Evolutionary conservation across 2,329 filamentous ascomycete genomes (phyloP), one percentile per base, ranked within the genome.

Genomic region (Emmonsia crescens): DNA sequence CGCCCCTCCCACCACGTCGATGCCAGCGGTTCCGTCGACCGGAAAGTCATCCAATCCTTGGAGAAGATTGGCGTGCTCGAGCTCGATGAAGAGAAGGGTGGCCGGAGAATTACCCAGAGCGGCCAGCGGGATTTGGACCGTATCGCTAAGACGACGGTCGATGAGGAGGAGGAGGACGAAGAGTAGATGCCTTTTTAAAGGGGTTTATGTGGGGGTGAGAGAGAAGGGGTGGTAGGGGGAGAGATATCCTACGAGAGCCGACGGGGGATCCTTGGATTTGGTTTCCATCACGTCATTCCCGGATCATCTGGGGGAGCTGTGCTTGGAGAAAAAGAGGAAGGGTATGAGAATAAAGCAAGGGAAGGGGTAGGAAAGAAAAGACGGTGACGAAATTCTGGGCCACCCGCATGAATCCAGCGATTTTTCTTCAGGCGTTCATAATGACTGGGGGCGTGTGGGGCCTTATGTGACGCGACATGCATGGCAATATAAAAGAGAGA

Each of bases 61-160:
- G 94, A 96, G 89, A 96, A 97, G 89, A 96, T 99, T 74, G 92
- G 93, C 79, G 92, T 99, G 72, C 83, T 99, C 67, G 94, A 99
- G 88, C 83, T 89, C 76, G 93, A 96, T 74, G 93, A 96, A 85
- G 93, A 97, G 71, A 96, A 96, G 86, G 94, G 94, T 80, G 94
- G 94, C 76, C 90, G 94, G 77, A 88, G 94, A 79, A 97, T 99
- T 82, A 97, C 94, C 74, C 91, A 97, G 85, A 86, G 87, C 75
- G 94, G 94, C 77, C 92, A 96, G 87, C 90, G 94, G 85, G 94
- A 99, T 89, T 85, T 99, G 85, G 94, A 97, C 85, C 93, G 85
- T 79, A 92, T 93, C 73, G 89, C 89, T 75, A 87, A 89, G 83
- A 91, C 88, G 75, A 89, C 75, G 67, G 71, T 78, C 67, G 74